Percentiles rank a stretch among this genome's conserved stretches.
These are phyloP conservation scores for Corymbia calophylla DNA, from an alignment of 441 rosid species.

Conservation along the genomic window DNA sequence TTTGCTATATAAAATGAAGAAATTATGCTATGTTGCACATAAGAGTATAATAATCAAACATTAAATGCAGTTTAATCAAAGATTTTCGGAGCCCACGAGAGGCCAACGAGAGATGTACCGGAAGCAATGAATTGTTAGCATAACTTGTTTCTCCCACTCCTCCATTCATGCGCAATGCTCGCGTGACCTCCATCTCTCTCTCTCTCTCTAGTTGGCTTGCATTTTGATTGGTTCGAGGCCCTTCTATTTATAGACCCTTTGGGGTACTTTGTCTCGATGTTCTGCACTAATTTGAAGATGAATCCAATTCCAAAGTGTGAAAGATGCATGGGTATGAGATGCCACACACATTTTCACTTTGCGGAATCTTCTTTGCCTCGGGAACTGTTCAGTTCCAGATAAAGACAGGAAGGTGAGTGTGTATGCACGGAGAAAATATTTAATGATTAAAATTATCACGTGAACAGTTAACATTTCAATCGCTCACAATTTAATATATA, in stretches of 20 bases:
- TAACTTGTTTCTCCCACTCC: constrained; percentile 33
- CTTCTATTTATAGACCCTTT: not conserved
- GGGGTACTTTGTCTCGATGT: not conserved
- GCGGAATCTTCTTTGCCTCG: not conserved
- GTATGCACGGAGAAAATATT: no score
- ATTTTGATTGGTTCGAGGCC: not conserved
- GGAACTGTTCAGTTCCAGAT: not conserved
- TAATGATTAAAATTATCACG: not conserved
- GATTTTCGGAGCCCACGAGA: not conserved
- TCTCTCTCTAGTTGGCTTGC: not conserved
- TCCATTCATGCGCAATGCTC: constrained; percentile 40
- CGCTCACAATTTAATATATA: not conserved
- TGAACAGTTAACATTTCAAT: not conserved
- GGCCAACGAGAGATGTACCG: constrained; percentile 11
- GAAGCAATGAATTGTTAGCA: constrained; percentile 33
- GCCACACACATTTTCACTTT: not conserved
- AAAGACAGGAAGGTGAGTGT: not conserved
- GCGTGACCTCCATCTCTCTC: not conserved
- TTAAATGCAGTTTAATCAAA: not conserved
- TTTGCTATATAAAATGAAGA: not conserved
- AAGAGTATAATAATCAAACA: not conserved
- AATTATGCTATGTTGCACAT: not conserved
- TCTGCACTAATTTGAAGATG: not conserved
- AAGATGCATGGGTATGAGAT: not conserved
- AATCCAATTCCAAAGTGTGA: not conserved